Conservation (phyloP, 2,329 filamentous ascomycete species). For the Fusarium abutilonis region DNA sequence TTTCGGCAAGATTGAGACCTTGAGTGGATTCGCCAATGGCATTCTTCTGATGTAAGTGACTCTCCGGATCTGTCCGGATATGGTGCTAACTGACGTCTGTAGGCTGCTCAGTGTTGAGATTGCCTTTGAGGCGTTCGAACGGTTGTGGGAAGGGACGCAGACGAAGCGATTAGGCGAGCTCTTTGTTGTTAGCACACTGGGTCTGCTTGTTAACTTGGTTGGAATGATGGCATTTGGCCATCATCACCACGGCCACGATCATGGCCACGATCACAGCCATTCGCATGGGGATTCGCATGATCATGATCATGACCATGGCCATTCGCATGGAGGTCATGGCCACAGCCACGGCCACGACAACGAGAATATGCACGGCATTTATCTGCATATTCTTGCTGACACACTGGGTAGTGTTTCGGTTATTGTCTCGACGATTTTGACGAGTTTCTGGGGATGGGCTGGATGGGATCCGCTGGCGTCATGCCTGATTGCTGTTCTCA, state of each 20-base stretch:
- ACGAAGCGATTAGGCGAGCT: constrained; percentile 87
- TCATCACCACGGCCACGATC: constrained; percentile 64
- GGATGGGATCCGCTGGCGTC: constrained; percentile 96
- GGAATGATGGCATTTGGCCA: constrained; percentile 88
- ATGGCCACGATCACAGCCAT: constrained; percentile 52
- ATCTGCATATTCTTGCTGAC: constrained; percentile 93
- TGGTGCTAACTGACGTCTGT: constrained; percentile 23
- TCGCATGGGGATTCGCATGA: constrained; percentile 43
- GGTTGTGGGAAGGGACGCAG: constrained; percentile 83
- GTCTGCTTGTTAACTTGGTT: constrained; percentile 88
- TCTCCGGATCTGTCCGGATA: not conserved
- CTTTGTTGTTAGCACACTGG: constrained; percentile 86
- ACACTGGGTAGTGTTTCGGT: constrained; percentile 94
- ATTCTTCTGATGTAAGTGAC: constrained; percentile 83
- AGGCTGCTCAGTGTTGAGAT: constrained; percentile 96
- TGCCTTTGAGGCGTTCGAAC: constrained; percentile 90
- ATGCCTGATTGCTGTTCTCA: constrained; percentile 90
- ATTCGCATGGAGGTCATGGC: constrained; percentile 53
- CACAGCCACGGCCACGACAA: constrained; percentile 73
- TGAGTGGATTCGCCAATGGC: constrained; percentile 96
- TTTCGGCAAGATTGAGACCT: constrained; percentile 94
- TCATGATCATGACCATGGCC: constrained; percentile 56
- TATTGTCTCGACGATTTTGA: constrained; percentile 88
- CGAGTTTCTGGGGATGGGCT: constrained; percentile 87
- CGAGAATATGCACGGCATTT: constrained; percentile 98